phyloP scores from a whole-genome alignment of 2,329 filamentous ascomycete species.

The Talaromyces sp. region DNA sequence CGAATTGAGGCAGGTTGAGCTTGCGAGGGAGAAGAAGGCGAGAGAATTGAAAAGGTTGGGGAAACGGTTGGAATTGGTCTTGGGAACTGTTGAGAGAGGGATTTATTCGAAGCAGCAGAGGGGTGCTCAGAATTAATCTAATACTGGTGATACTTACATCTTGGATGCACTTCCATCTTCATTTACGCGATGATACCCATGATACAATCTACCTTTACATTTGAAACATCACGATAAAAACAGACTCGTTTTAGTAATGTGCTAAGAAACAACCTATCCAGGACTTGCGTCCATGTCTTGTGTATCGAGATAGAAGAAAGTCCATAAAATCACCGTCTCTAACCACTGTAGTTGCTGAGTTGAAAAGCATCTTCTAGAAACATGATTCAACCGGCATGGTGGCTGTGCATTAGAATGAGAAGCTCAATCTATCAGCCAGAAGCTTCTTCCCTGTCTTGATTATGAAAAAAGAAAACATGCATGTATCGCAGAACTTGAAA shows the following conservation, averaged over 20 bases:
- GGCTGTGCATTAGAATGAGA: background rate
- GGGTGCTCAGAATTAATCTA: background rate
- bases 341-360: background rate
- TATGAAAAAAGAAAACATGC: background rate
- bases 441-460: background rate
- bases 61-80: slow-evolving; percentile 41
- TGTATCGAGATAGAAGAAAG: slow-evolving; percentile 13
- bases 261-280: background rate
- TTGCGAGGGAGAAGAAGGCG: slow-evolving; percentile 40
- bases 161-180: background rate
- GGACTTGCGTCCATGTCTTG: slow-evolving; percentile 18
- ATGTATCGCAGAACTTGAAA: background rate
- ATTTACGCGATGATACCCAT: slow-evolving; percentile 4
- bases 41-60: slow-evolving; percentile 41
- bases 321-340: background rate
- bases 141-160: background rate
- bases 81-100: slow-evolving; percentile 39
- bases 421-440: slow-evolving; percentile 11
- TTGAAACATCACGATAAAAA: background rate
- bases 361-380: background rate
- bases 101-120: slow-evolving; percentile 27
- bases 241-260: background rate
- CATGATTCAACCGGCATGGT: background rate
- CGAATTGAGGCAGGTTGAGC: slow-evolving; percentile 44
- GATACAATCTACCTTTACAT: background rate